Evolutionary conservation across 345 rosid species (phyloP).

Genomic region (Brassica incana): DNA sequence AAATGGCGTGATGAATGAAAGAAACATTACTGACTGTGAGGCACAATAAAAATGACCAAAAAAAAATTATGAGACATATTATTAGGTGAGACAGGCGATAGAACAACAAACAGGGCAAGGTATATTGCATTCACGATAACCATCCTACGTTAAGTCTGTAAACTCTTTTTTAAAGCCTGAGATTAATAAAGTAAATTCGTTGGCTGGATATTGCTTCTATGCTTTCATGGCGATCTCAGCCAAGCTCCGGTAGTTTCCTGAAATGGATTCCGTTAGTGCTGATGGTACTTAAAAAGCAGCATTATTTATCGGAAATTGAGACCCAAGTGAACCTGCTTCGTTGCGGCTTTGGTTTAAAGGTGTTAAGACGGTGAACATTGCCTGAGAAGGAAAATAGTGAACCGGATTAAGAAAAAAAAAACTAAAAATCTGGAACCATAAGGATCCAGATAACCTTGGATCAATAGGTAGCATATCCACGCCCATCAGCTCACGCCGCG

Average conservation of each 20-base stretch:
- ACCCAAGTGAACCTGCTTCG: no score
- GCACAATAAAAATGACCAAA: slow-evolving; percentile 18
- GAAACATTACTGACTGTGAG: slow-evolving; percentile 11
- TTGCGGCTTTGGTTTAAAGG: not conserved
- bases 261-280: no score
- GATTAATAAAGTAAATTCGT: slow-evolving; percentile 2
- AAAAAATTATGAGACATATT: slow-evolving; percentile 3
- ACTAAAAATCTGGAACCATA: no score
- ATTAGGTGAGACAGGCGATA: not conserved
- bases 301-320: no score
- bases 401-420: no score
- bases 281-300: no score
- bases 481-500: not conserved
- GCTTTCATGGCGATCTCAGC: no score
- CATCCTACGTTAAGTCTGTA: slow-evolving; percentile 23
- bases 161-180: not conserved
- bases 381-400: not conserved
- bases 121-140: slow-evolving; percentile 39
- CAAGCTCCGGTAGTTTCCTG: no score
- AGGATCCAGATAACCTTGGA: no score
- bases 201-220: not conserved
- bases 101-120: slow-evolving; percentile 10
- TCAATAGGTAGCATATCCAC: no score
- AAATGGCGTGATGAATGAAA: slow-evolving; percentile 28
- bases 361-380: not conserved